phyloP scores from a whole-genome alignment of 2,329 filamentous ascomycete species.

The Huntiella moniliformis region DNA sequence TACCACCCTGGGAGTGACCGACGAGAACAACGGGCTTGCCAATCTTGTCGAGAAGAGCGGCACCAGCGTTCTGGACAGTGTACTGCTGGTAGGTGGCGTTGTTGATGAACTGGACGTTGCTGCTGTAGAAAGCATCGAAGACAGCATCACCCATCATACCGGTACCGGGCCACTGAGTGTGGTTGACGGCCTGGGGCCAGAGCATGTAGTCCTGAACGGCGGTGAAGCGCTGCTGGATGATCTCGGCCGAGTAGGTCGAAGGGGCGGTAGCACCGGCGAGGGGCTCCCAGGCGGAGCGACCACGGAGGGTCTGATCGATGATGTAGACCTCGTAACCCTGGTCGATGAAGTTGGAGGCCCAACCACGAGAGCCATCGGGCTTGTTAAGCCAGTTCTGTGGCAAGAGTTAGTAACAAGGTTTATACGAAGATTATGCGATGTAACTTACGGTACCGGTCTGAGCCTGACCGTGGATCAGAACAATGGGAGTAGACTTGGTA shows the following conservation, averaged over 20 bases:
- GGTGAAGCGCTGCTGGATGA: conserved; percentile 22
- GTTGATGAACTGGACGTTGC: conserved; percentile 21
- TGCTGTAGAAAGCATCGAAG: conserved; percentile 25
- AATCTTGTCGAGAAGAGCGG: conserved; percentile 25
- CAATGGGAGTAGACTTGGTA: conserved; percentile 18
- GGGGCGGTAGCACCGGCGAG: conserved; percentile 14
- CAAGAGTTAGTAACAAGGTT: not conserved
- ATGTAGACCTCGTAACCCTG: conserved; percentile 30
- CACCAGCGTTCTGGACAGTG: conserved; percentile 21
- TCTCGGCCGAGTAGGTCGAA: conserved; percentile 18
- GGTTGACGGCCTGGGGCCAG: conserved; percentile 23
- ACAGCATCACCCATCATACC: conserved; percentile 22
- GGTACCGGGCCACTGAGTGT: conserved; percentile 26
- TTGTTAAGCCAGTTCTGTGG: conserved; percentile 27
- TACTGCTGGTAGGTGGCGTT: conserved; percentile 20
- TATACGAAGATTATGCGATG: conserved; percentile 12
- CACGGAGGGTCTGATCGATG: conserved; percentile 27
- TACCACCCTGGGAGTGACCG: conserved; percentile 28
- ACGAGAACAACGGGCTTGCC: conserved; percentile 21
- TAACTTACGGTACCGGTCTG: conserved; percentile 21
- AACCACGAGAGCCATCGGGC: conserved; percentile 27
- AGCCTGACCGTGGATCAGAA: conserved; percentile 26
- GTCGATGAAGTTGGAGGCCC: conserved; percentile 28
- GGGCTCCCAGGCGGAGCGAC: conserved; percentile 25
- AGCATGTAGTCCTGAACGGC: conserved; percentile 18